Base-by-base conservation (phyloP, 306 rosid genomes). In the Cucumis hystrix region DNA sequence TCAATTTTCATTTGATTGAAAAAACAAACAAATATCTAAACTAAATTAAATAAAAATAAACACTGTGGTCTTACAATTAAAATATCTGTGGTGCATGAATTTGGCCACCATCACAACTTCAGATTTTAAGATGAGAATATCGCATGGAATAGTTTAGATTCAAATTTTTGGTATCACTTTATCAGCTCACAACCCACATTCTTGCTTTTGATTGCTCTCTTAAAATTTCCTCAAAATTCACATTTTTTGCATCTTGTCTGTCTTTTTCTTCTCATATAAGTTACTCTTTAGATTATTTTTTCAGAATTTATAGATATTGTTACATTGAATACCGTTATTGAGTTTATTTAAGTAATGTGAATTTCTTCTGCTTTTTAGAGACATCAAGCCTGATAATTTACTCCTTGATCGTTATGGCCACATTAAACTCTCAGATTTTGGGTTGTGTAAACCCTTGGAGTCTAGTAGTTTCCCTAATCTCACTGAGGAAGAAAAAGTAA, bases 321-420 rank as follows among this genome's bases (percentile, higher is more conserved):
- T 23, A 37, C 57, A 14, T 75, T 58, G 21, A 57, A 41, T 75
- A 40, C 25, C 35, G 3, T 75, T 51, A 13, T 11, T 45, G 12
- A 68, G 6, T 76, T 41, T 76, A 14, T 23, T 23, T 60, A 40
- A 59, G 56, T 59, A 41, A 52, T 40, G 30, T 77, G 60, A 77
- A 39, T 37, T 78, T 70, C 21, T 28, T 77, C 54, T 79, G 12
- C 47, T 58, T 79, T 68, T 28, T 86, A 92, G 97, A 88, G 97
- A 92, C 83, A 92, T 92, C 84, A 92, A 92, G 87, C 97, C 97
- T 74, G 94, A 92, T 77, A 92, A 90, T 84, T 89, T 92, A 74
- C 87, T 92, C 82, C 91, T 92, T 17, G 96, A 92, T 79, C 84
- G 84, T 74, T 57, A 85, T 63, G 97, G 97, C 77, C 97, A 92